phyloP scores from a whole-genome alignment of 352 stramenopile genomes.

The Peronospora belbahrii region DNA sequence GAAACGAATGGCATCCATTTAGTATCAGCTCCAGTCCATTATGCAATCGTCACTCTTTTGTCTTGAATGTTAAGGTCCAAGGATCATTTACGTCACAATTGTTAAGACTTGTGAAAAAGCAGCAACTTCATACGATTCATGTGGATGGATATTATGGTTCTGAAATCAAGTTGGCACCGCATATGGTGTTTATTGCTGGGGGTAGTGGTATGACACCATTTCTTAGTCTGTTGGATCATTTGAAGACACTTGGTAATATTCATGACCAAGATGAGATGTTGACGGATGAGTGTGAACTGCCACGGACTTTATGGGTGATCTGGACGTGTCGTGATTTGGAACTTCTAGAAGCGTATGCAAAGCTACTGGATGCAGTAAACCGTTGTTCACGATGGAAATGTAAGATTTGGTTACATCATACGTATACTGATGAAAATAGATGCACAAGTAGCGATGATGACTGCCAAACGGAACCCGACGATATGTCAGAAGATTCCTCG shows the following conservation, averaged over 20 bases:
- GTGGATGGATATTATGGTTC: constrained; percentile 73
- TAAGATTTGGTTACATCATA: constrained; percentile 45
- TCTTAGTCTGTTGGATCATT: constrained; percentile 50
- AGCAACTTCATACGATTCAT: constrained; percentile 35
- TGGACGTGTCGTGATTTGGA: constrained; percentile 48
- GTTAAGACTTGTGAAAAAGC: constrained; percentile 34
- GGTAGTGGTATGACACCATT: constrained; percentile 73
- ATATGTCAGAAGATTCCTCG: constrained; percentile 21
- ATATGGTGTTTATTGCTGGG: constrained; percentile 67
- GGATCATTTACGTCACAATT: constrained; percentile 47
- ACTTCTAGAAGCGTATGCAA: constrained; percentile 32
- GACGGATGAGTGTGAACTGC: constrained; percentile 20
- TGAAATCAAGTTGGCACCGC: constrained; percentile 29
- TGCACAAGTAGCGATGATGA: constrained; percentile 25
- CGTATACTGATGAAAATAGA: constrained; percentile 11
- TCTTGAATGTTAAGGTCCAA: constrained; percentile 56
- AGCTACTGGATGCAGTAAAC: constrained; percentile 41
- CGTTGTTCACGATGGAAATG: constrained; percentile 35
- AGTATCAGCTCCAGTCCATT: constrained; percentile 62
- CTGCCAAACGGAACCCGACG: constrained; percentile 26
- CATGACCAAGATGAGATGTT: constrained; percentile 7
- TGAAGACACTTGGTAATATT: constrained; percentile 28
- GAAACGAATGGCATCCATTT: constrained; percentile 65
- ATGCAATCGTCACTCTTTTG: constrained; percentile 32
- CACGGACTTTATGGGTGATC: constrained; percentile 39